Evolutionary conservation across 2,329 filamentous ascomycete genomes (phyloP), one percentile per base, ranked within the genome.

Genomic region (Colletotrichum karsti): DNA sequence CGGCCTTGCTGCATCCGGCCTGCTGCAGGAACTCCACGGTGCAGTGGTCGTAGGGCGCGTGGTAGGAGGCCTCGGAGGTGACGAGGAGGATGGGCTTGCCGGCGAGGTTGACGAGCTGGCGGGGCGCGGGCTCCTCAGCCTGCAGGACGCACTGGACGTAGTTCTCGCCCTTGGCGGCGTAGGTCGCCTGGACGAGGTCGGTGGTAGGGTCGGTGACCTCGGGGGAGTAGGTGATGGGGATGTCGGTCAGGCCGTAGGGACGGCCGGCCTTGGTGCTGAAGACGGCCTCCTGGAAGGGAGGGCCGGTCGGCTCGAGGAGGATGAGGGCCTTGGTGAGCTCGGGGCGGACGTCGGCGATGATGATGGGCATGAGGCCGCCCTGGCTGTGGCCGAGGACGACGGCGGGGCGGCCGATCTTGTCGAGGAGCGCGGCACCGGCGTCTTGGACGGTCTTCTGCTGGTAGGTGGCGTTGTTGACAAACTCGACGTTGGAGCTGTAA

Each of bases 201-300:
- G 53, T 55, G 3, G 70, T 56, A 2, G 80, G 76, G 65, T 84
- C 74, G 0, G 67, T 69, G 9, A 85, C 79, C 0, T 79, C 72
- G 10, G 85, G 85, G 1, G 75, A 75, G 71, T 86, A 88, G 0
- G 79, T 81, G 15, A 89, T 66, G 0, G 84, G 81, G n/a, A 84
- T 79, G 48, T 84, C 79, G 6, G 84, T 81, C 6, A 88, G 69
- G 1, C 85, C 87, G 72, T 79, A 88, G 1, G 77, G 71, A 2
- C 80, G 74, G 3, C 77, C 74, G 1, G 77, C 68, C 0, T 70
- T 72, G 22, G 73, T 78, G n/a, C 74, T 77, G 37, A 83, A 78
- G 30, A 80, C 73, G 9, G 76, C 77, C 13, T 85, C 81, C 26
- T 71, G 76, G 71, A 87, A 87, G 0, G 83, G 84, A 10, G 85